A percentile compares a stretch with the other conserved stretches of the same genome.
These are phyloP conservation scores for Diaporthe ampelina DNA, from an alignment of 2,329 filamentous ascomycete species.

Conservation along the genomic window DNA sequence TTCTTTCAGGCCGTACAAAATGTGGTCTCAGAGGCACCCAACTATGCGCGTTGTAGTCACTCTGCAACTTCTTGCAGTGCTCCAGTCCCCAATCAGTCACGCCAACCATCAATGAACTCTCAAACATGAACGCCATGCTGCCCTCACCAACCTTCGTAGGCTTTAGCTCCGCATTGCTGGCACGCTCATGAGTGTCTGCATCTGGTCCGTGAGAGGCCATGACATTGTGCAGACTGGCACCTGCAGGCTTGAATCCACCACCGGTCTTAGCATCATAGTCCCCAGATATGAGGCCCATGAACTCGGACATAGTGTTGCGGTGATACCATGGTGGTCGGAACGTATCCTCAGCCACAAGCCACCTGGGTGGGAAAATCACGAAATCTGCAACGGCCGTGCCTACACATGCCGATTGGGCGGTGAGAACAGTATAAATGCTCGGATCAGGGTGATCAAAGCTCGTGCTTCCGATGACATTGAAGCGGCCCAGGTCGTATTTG, in stretches of 20 bases:
- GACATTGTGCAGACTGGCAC: conserved; percentile 76
- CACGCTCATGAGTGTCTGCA: conserved; percentile 68
- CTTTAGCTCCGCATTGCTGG: conserved; percentile 66
- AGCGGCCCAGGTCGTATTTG: conserved; percentile 85
- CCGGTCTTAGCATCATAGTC: conserved; percentile 74
- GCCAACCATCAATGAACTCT: conserved; percentile 78
- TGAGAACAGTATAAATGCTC: conserved; percentile 81
- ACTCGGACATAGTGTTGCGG: conserved; percentile 76
- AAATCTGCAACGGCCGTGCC: conserved; percentile 79
- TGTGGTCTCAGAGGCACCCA: conserved; percentile 64
- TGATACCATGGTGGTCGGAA: conserved; percentile 82
- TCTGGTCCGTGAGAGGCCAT: conserved; percentile 79
- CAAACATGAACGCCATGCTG: conserved; percentile 78
- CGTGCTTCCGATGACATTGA: conserved; percentile 80
- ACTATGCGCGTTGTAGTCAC: conserved; percentile 83
- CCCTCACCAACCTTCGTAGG: conserved; percentile 71
- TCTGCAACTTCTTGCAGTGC: conserved; percentile 71
- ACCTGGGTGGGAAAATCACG: conserved; percentile 79
- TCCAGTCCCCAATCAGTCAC: conserved; percentile 78
- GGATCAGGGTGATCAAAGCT: conserved; percentile 85
- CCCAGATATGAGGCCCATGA: conserved; percentile 72
- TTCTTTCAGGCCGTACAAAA: too few species aligned
- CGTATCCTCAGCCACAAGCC: conserved; percentile 78
- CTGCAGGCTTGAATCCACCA: conserved; percentile 69
- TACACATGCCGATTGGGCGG: conserved; percentile 70